phyloP scores from a whole-genome alignment of 1,284 basidiomycete genomes.

The Anthracocystis panici-leucophaei region DNA sequence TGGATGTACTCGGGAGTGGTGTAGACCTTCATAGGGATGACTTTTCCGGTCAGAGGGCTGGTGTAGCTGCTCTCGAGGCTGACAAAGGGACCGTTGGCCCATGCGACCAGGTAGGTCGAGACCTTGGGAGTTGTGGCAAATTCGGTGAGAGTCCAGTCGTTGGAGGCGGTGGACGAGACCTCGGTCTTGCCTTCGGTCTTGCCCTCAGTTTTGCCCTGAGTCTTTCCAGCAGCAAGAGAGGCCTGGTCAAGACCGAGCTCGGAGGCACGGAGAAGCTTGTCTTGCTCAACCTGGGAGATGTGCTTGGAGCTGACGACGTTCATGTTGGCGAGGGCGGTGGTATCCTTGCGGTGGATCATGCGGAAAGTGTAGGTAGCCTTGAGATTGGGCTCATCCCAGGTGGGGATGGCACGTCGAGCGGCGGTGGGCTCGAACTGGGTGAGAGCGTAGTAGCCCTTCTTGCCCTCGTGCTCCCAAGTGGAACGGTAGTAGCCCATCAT shows the following conservation, averaged over 20 bases:
- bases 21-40: constrained; percentile 86
- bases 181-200: constrained; percentile 57
- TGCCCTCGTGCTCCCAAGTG: constrained; percentile 70
- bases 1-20: constrained; percentile 84
- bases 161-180: constrained; percentile 37
- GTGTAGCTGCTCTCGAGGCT: constrained; percentile 81
- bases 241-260: constrained; percentile 76
- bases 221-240: constrained; percentile 72
- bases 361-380: constrained; percentile 88
- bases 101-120: constrained; percentile 92
- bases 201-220: constrained; percentile 69
- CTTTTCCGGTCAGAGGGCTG: constrained; percentile 84
- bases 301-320: constrained; percentile 50
- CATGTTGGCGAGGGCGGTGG: constrained; percentile 83
- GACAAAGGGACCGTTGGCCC: constrained; percentile 85
- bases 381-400: constrained; percentile 91
- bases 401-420: constrained; percentile 75
- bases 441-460: constrained; percentile 69
- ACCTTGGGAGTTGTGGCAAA: constrained; percentile 73
- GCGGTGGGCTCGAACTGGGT: constrained; percentile 80
- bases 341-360: constrained; percentile 83
- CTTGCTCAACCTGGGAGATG: constrained; percentile 53
- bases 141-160: constrained; percentile 68
- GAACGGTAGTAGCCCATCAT: constrained; percentile 70
- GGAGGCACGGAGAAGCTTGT: constrained; percentile 72